Evolutionary conservation across 345 rosid genomes (phyloP).

Genomic region (Diplotaxis tenuifolia): DNA sequence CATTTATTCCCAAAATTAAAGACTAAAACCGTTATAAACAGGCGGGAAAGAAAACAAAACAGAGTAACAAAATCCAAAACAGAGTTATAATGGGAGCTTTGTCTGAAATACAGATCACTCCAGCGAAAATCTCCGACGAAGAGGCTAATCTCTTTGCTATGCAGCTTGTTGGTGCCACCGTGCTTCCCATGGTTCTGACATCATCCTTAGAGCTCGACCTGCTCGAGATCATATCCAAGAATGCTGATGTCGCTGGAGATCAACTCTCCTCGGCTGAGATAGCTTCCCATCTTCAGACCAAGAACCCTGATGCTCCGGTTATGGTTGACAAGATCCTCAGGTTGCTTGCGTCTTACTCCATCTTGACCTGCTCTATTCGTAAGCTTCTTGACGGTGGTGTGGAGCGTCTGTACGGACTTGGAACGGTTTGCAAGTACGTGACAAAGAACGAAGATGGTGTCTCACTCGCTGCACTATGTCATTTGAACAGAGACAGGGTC

Average conservation of each 20-base stretch:
- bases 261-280: conserved; percentile 52
- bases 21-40: not conserved
- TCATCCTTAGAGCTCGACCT: conserved; percentile 77
- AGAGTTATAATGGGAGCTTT: conserved; percentile 53
- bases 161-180: conserved; percentile 67
- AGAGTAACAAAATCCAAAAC: conserved; percentile 28
- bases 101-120: conserved; percentile 62
- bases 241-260: conserved; percentile 42
- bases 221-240: conserved; percentile 67
- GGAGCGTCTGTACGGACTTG: conserved; percentile 68
- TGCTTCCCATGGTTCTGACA: conserved; percentile 79
- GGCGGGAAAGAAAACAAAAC: not conserved
- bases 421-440: conserved; percentile 73
- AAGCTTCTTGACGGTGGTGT: conserved; percentile 42
- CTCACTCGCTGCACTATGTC: conserved; percentile 55
- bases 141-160: conserved; percentile 68
- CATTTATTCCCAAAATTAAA: not conserved
- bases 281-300: conserved; percentile 60
- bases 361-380: conserved; percentile 50
- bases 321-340: conserved; percentile 71
- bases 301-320: conserved; percentile 62
- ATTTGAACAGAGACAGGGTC: conserved; percentile 75
- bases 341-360: conserved; percentile 58
- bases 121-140: conserved; percentile 57
- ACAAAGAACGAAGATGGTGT: conserved; percentile 71